phyloP scores from a whole-genome alignment of 164 flowering plant genomes.

The Vitis cinerea region DNA sequence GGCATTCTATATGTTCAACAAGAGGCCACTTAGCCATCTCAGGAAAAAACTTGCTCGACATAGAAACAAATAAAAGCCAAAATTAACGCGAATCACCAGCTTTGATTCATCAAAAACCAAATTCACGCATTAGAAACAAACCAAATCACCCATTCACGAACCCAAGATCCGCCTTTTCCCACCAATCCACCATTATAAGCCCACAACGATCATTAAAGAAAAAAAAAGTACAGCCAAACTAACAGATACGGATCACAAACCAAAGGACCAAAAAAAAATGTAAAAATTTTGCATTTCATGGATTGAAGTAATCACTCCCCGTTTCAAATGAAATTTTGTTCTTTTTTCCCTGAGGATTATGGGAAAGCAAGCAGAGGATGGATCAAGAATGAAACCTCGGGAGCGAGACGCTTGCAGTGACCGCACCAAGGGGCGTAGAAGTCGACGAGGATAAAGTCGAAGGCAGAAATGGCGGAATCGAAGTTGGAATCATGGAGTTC shows the following conservation, averaged over 20 bases:
- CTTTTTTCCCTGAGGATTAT: background rate
- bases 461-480: slow-evolving; percentile 30
- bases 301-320: too few relatives aligned
- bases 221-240: background rate
- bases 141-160: background rate
- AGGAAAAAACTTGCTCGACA: too few relatives aligned
- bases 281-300: too few relatives aligned
- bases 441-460: slow-evolving; percentile 54
- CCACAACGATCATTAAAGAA: background rate
- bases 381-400: slow-evolving; percentile 50
- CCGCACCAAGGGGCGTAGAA: slow-evolving; percentile 99
- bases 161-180: background rate
- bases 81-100: too few relatives aligned
- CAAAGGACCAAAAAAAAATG: background rate
- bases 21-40: too few relatives aligned
- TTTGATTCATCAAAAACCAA: too few relatives aligned
- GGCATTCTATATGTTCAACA: too few relatives aligned
- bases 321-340: background rate
- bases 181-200: background rate
- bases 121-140: background rate
- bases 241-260: background rate
- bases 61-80: too few relatives aligned
- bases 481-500: slow-evolving; percentile 83
- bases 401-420: slow-evolving; percentile 96
- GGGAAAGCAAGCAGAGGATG: background rate